Base-by-base conservation (phyloP, 257 asterid genomes). In the Vinca minor region DNA sequence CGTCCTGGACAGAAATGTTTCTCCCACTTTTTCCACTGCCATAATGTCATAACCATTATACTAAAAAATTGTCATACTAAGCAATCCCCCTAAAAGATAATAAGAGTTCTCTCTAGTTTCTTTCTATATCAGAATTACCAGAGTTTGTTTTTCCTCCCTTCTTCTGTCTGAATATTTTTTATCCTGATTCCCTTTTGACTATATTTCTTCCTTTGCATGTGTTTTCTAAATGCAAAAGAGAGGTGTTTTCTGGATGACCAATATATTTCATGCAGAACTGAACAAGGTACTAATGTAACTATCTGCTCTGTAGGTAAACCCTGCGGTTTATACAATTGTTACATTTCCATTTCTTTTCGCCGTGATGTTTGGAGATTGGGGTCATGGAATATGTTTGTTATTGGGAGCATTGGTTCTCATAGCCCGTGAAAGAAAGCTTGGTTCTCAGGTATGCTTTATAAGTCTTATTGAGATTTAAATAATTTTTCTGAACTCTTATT, bases 321-420 rank as follows among this genome's bases (percentile, higher is more conserved):
- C 99, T 76, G 95, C 99, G n/a, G 95, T 93, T 71, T 93, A 84
- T 81, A 77, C 99, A 5, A 75, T 87, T 62, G 59, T 93, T 71
- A 90, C 99, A 55, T 93, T 89, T 82, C 99, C 99, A 5, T 93
- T 93, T 80, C 96, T 93, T 77, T 93, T 93, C 65, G 99, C 97
- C 64, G 96, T 93, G 79, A 93, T 93, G 99, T 93, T 93, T 76
- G 99, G 99, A 57, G 99, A 93, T 75, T 93, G 99, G 99, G 99
- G 99, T 67, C 99, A 93, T 79, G 99, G 99, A 69, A 77, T 87
- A 70, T 93, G 97, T 80, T 74, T 93, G 70, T 79, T 93, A 38
- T 71, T 90, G 77, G 97, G 96, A 71, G 96, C 97, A 50, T 68
- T 90, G 66, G 73, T 79, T 69, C 94, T 93, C 62, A 78, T 87